phyloP scores from a whole-genome alignment of 176 grass and related monocot genomes.

The Eleusine coracana region DNA sequence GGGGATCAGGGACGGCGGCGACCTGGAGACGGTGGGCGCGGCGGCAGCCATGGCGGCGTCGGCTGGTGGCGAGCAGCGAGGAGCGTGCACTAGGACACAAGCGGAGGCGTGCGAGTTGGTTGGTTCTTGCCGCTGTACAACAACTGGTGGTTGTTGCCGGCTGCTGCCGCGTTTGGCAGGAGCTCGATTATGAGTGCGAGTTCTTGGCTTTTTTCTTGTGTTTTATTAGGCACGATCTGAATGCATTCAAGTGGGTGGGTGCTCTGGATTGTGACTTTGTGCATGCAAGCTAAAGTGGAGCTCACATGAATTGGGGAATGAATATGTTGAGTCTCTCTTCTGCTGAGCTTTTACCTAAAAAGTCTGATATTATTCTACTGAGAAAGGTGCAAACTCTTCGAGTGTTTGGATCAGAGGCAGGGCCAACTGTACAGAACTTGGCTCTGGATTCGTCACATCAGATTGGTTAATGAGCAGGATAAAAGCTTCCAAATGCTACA shows the following conservation, averaged over 20 bases:
- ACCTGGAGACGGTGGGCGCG: conserved; percentile 46
- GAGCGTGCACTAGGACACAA: background rate
- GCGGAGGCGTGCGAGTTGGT: background rate
- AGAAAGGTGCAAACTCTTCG: background rate
- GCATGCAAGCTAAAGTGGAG: background rate
- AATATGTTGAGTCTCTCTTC: background rate
- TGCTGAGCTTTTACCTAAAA: conserved; percentile 1
- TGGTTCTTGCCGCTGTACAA: conserved; percentile 14
- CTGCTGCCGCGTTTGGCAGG: conserved; percentile 19
- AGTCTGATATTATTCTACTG: background rate
- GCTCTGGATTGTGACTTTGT: background rate
- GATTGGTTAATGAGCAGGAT: background rate
- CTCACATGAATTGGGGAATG: background rate
- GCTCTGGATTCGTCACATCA: background rate
- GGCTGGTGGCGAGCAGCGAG: background rate
- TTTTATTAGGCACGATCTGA: background rate
- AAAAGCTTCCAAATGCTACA: background rate
- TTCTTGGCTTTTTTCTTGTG: background rate
- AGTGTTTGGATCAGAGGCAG: background rate
- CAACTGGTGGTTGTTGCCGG: conserved; percentile 24
- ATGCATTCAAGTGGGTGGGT: background rate
- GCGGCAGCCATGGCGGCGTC: conserved; percentile 34
- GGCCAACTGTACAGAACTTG: background rate
- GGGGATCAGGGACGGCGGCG: conserved; percentile 43
- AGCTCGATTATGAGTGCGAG: background rate